Evolutionary conservation across 2,329 filamentous ascomycete genomes (phyloP).

Genomic region (Keithomyces neogunnii): DNA sequence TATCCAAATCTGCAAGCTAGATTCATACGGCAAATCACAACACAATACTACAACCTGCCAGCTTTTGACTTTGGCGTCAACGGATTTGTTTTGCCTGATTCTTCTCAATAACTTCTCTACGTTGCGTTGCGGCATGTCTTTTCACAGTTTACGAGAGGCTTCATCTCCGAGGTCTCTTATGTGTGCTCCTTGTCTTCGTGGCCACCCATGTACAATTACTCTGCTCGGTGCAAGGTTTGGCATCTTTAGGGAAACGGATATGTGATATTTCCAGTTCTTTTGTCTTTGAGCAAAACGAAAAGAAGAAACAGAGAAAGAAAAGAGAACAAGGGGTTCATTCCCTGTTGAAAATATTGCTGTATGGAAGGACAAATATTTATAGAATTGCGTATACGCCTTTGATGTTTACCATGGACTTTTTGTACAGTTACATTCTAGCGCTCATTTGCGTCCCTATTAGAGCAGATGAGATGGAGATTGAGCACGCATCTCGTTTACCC

Average conservation of each 20-base stretch:
- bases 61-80: too few relatives aligned
- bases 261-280: neutral
- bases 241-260: neutral
- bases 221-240: slow-evolving; percentile 11
- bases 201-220: slow-evolving; percentile 26
- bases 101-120: slow-evolving; percentile 3
- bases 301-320: neutral
- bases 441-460: neutral
- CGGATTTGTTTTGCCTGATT: neutral
- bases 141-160: neutral
- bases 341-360: neutral
- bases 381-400: neutral
- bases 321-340: neutral
- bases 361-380: neutral
- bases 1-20: neutral
- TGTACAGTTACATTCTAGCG: slow-evolving; percentile 5
- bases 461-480: neutral
- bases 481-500: neutral
- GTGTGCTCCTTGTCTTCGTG: slow-evolving; percentile 2
- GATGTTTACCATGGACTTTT: neutral
- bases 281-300: too few relatives aligned
- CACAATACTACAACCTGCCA: too few relatives aligned
- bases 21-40: too few relatives aligned
- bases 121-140: neutral
- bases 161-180: neutral